Evolutionary conservation across 352 stramenopile genomes (phyloP), one percentile per base, ranked within the genome.

Genomic region (Globisporangium polare): DNA sequence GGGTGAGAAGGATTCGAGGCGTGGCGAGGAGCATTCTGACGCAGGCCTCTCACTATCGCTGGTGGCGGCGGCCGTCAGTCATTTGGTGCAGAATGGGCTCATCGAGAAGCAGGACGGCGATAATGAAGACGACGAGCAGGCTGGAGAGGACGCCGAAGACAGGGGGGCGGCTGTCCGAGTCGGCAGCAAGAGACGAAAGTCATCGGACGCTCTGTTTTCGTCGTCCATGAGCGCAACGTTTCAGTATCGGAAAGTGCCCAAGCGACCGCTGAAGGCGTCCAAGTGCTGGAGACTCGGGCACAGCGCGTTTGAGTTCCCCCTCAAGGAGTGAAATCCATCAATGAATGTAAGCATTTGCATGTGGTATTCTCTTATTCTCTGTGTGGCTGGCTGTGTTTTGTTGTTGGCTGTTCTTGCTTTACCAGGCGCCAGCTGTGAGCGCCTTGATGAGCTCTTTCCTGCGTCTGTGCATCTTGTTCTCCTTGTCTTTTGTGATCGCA

Each of bases 211-310:
- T 3, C 43, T 63, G 5, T 33, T 33, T 39, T 31, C 53, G 15
- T 20, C 39, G 24, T 17, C 51, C 0, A 20, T 27, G 1, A 39
- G 20, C 15, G 7, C 56, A 6, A 18, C 12, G 1, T 22, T 67
- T 18, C 55, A 77, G 29, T 92, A 89, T 43, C 83, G 83, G 0
- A 90, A 88, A 61, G 75, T 92, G 22, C 83, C 83, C 0, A 83
- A 69, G 46, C 69, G 83, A 24, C 83, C 83, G 7, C 54, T 92
- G 17, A 92, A 92, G 54, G 80, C 83, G 20, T 78, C 80, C 15
- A 92, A 92, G 62, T 80, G 70, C 50, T 92, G 83, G 83, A 84
- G 84, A 50, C 76, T 80, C 26, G 74, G 68, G 7, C 58, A 53
- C 22, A 72, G 67, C n/a, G 24, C 75, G 17, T 62, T 80, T 10